A percentile compares a stretch with the other conserved stretches of the same genome.
phyloP scores from a whole-genome alignment of 2,329 filamentous ascomycete species.

The Cladosporium sp. region DNA sequence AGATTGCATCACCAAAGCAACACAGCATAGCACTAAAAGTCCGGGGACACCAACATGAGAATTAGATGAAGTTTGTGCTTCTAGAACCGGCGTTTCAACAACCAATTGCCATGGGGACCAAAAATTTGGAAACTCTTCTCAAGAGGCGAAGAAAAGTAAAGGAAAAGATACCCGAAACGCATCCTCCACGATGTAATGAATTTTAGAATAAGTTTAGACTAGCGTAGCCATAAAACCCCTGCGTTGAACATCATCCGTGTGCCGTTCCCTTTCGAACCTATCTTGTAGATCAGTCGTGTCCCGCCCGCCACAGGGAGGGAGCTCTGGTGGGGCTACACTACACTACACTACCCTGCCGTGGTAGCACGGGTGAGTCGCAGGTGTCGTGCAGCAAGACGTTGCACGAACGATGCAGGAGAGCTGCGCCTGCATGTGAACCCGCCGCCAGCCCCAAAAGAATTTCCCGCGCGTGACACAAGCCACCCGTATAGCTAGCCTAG shows the following conservation, averaged over 20 bases:
- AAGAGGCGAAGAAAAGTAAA: slow-evolving; percentile 18
- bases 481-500: not conserved
- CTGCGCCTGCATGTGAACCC: not conserved
- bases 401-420: slow-evolving; percentile 2
- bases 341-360: not conserved
- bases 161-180: slow-evolving; percentile 30
- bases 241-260: not conserved
- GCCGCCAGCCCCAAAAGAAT: not conserved
- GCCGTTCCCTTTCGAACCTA: not conserved
- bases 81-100: slow-evolving; percentile 34
- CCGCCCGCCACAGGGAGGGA: not conserved
- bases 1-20: not conserved
- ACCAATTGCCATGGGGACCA: slow-evolving; percentile 19
- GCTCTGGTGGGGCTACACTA: not conserved
- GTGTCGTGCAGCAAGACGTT: slow-evolving; percentile 5
- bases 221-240: not conserved
- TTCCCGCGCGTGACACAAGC: not conserved
- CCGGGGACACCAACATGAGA: slow-evolving; percentile 12
- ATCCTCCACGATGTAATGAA: slow-evolving; percentile 33
- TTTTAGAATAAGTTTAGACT: slow-evolving; percentile 7
- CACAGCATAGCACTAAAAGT: slow-evolving; percentile 15
- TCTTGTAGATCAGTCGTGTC: not conserved
- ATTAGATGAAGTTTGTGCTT: not conserved
- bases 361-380: not conserved
- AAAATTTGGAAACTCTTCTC: not conserved